A percentile compares a stretch with the other conserved stretches of the same genome.
phyloP scores from a whole-genome alignment of 768 basidiomycete species.

The Termitomyces sp. region DNA sequence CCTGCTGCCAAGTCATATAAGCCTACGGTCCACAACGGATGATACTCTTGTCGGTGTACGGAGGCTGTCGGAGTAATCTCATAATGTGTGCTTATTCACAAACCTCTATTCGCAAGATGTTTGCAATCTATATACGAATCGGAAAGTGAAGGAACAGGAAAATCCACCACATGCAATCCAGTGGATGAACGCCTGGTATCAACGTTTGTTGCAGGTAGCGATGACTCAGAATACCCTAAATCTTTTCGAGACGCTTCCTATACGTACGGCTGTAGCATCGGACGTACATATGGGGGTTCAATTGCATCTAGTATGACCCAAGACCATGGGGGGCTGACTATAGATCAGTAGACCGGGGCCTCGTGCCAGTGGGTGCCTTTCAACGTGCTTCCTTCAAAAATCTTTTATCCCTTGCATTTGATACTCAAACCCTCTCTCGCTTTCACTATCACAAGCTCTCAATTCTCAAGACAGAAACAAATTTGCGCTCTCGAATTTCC shows the following conservation, averaged over 20 bases:
- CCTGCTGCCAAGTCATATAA: background rate
- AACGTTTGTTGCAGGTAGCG: background rate
- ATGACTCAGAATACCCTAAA: background rate
- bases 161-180: too few species aligned
- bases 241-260: background rate
- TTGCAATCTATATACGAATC: background rate
- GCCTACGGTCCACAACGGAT: background rate
- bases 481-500: too few species aligned
- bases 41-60: background rate
- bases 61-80: background rate
- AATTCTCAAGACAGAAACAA: background rate
- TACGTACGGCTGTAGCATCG: background rate
- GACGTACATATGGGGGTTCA: background rate
- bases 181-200: too few species aligned
- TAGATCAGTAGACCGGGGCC: background rate
- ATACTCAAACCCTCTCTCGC: background rate
- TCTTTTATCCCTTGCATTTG: background rate
- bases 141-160: too few species aligned
- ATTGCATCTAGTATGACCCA: background rate
- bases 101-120: background rate
- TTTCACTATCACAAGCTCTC: background rate
- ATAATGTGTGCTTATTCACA: background rate
- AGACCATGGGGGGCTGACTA: background rate
- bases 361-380: background rate
- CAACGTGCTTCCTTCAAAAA: constrained; percentile 1